Evolutionary conservation across 768 basidiomycete genomes (phyloP), one percentile per base, ranked within the genome.

Genomic region (Leccinum barrowsii): DNA sequence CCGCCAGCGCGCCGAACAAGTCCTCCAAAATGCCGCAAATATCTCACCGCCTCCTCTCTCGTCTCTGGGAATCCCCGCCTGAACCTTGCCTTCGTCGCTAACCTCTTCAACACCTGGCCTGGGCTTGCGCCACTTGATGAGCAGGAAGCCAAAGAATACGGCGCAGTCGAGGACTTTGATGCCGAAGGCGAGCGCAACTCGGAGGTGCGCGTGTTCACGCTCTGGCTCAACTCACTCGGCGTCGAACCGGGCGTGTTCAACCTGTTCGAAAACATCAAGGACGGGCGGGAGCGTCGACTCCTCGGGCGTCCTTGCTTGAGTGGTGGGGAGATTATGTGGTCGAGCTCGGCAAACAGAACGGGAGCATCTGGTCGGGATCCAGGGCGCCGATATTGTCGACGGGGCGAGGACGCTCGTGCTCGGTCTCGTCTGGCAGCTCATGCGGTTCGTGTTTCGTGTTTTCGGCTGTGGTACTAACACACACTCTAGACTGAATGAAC

Each of bases 161-260:
- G 91, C 22, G 84, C 78, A 0, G 83, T 99, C 35, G 96, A 98
- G 67, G 97, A 98, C 76, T 99, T 99, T 66, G 97, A 99, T 61
- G 97, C 96, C 1, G 97, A 99, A 73, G 97, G 97, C 59, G 97
- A 99, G 73, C 87, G 97, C 50, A n/a, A n/a, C n/a, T n/a, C n/a
- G n/a, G 97, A 98, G 73, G 97, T 97, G 5, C 86, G 96, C 37
- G 97, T 95, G 30, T 99, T 99, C 72, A 99, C 90, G 0, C 84
- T 40, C 1, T 99, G 97, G 97, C 81, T 99, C 60, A 99, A 99
- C 79, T 94, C 92, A 12, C 82, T 99, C 52, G 93, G 92, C 61
- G 97, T 98, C 59, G 95, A 99, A 55, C 97, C 97, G 0, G 89
- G 86, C 48, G 95, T 99, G 15, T 94, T 91, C 81, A 95, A 98